These are phyloP conservation scores for Aureobasidium vineae DNA, from an alignment of 2,329 filamentous ascomycete genomes.

Conservation along the genomic window DNA sequence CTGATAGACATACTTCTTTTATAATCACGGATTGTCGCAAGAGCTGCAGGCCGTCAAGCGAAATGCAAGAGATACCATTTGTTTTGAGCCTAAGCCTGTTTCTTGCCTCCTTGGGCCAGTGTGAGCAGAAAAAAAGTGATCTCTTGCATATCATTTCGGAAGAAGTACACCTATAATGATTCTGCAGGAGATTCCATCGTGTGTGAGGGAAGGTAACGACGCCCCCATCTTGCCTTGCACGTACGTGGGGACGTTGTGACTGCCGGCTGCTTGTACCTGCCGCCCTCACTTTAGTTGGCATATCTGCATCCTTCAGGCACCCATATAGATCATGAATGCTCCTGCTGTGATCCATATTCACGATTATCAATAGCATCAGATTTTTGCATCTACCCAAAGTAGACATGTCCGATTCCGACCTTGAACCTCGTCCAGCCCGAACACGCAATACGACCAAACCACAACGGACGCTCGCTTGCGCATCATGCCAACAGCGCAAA, in stretches of 20 bases:
- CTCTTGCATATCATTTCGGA: neutral
- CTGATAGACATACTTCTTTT: slow-evolving; percentile 17
- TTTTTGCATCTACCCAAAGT: neutral
- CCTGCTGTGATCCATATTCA: neutral
- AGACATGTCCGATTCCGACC: neutral
- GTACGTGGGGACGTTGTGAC: too few species aligned
- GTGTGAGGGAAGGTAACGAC: neutral
- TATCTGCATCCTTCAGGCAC: neutral
- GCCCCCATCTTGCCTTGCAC: neutral
- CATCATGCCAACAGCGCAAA: slow-evolving; percentile 73
- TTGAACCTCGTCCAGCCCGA: neutral
- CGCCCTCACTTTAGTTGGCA: too few species aligned
- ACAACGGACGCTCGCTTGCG: slow-evolving; percentile 50
- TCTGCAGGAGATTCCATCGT: neutral
- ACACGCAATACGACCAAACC: neutral
- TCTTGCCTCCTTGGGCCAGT: neutral
- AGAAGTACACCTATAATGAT: neutral
- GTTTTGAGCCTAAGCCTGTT: neutral
- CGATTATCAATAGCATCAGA: neutral
- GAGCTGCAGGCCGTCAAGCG: neutral
- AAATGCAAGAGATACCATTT: slow-evolving; percentile 24
- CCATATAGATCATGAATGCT: neutral
- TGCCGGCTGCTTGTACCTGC: neutral
- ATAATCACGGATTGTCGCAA: neutral
- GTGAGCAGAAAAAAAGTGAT: too few species aligned